Percentiles rank a stretch among this genome's conserved stretches.
phyloP scores from a whole-genome alignment of 768 basidiomycete species.

The Cyathus striatus region DNA sequence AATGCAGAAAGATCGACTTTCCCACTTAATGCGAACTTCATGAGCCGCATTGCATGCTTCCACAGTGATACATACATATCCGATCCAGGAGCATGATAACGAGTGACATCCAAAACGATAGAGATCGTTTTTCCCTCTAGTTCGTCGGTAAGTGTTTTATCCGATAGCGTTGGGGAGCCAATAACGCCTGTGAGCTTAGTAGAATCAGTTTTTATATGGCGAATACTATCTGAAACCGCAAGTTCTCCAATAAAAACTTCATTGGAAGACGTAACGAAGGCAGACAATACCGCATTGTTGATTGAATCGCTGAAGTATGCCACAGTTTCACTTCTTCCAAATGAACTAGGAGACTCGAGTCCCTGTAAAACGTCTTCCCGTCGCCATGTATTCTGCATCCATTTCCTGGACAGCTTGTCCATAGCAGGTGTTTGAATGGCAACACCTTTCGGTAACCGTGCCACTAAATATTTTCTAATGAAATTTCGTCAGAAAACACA shows the following conservation, averaged over 20 bases:
- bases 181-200: conserved; percentile 9
- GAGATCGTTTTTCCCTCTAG: conserved; percentile 10
- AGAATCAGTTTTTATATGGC: no score
- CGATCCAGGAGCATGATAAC: conserved; percentile 9
- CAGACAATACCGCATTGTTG: conserved; percentile 17
- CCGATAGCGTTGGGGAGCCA: conserved; percentile 9
- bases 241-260: conserved; percentile 8
- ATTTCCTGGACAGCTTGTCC: conserved; percentile 4
- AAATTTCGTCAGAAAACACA: no score
- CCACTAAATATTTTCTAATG: conserved; percentile 26
- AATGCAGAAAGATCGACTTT: conserved; percentile 3
- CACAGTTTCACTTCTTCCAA: no score
- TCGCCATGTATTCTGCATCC: conserved; percentile 20
- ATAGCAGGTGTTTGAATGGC: conserved; percentile 8
- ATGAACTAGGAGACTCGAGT: not conserved
- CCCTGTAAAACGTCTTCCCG: conserved; percentile 8
- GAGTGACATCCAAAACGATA: conserved; percentile 16
- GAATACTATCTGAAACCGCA: not conserved
- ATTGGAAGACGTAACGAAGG: conserved; percentile 13
- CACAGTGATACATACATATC: conserved; percentile 11
- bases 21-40: conserved; percentile 13
- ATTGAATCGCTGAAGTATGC: conserved; percentile 11
- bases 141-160: conserved; percentile 4
- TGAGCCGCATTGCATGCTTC: conserved; percentile 13
- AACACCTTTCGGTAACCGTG: conserved; percentile 25